Base-by-base conservation (phyloP, 768 basidiomycete genomes). In the Lactarius pseudohatsudake region DNA sequence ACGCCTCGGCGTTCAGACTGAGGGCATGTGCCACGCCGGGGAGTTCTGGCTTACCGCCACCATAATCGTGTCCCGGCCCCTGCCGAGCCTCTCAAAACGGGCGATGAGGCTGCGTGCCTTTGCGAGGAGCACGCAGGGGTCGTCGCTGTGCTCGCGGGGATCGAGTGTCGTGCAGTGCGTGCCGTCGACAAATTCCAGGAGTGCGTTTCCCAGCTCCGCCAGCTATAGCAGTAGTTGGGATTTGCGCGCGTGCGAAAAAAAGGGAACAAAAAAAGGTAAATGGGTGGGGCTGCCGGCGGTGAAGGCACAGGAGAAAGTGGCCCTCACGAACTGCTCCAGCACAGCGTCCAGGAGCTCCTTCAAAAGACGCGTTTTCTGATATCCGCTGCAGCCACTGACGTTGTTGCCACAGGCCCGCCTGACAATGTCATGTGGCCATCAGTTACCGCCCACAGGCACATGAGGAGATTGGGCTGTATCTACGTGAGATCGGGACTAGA, bases 141-240 rank as follows among this genome's bases (percentile, higher is more conserved):
- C 72, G 10, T 73, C 70, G 61, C 81, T 75, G n/a, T 76, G 70
- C 50, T 26, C 22, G 45, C 82, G 77, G 8, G 85, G 81, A 72
- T 86, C 84, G 57, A 88, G 73, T 59, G 82, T 82, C 20, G 69
- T 69, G 45, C 84, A 73, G 61, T 86, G 81, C 1, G 81, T 80
- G 0, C 84, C 86, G 4, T 76, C 70, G 54, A 77, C 77, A n/a
- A 78, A 75, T 64, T 82, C 80, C 57, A 81, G 71, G 60, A 85
- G 72, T 3, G 78, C 78, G 5, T 73, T 71, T 26, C 82, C 83
- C 30, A 86, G 70, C 70, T 86, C 83, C 61, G 84, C 78, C 56
- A 86, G 70, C 87, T 88, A 64, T 13, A 13, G 6, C 10, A 26
- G 3, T 3, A 6, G 10, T 28, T 30, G n/a, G 4, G 30, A 57